Conservation (phyloP, 1,284 basidiomycete species). For the Apiotrichum gamsii region DNA sequence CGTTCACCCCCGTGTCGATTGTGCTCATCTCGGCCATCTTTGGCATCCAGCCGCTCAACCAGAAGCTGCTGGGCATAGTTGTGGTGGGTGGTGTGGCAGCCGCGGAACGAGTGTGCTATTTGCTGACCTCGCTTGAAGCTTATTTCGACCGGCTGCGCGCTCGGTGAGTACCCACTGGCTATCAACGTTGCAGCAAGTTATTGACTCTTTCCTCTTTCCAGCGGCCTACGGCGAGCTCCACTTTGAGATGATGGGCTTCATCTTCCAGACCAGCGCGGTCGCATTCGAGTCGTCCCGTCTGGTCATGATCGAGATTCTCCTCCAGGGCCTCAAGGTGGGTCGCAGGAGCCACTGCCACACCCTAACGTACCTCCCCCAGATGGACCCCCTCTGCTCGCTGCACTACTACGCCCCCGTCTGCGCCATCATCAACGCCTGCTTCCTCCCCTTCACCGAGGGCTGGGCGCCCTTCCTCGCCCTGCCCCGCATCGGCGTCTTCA, state of each 20-base stretch:
- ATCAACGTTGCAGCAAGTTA: slow-evolving; percentile 2
- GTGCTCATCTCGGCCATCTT: slow-evolving; percentile 85
- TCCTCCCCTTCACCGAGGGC: slow-evolving; percentile 85
- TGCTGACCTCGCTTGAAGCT: slow-evolving; percentile 54
- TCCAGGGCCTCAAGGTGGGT: slow-evolving; percentile 43
- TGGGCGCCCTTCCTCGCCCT: slow-evolving; percentile 76
- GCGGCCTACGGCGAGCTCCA: slow-evolving; percentile 67
- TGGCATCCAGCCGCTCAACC: slow-evolving; percentile 75
- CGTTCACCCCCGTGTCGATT: slow-evolving; percentile 90
- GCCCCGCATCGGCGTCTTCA: slow-evolving; percentile 61
- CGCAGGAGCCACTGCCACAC: background rate
- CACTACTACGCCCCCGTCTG: slow-evolving; percentile 90
- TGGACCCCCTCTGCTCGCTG: slow-evolving; percentile 91
- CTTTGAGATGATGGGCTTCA: slow-evolving; percentile 81
- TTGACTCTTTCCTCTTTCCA: too few species aligned
- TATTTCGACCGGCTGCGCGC: slow-evolving; percentile 83
- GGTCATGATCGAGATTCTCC: slow-evolving; percentile 75
- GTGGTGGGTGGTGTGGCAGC: slow-evolving; percentile 46
- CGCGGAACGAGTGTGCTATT: too few species aligned
- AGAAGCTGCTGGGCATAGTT: slow-evolving; percentile 71
- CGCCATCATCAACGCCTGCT: slow-evolving; percentile 74
- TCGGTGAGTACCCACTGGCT: slow-evolving; percentile 55
- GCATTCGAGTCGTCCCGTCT: slow-evolving; percentile 57
- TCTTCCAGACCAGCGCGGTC: slow-evolving; percentile 71
- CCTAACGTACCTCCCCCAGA: too few species aligned